These are phyloP conservation scores for Brasenia schreberi DNA, from an alignment of 164 flowering plant species.

Conservation along the genomic window DNA sequence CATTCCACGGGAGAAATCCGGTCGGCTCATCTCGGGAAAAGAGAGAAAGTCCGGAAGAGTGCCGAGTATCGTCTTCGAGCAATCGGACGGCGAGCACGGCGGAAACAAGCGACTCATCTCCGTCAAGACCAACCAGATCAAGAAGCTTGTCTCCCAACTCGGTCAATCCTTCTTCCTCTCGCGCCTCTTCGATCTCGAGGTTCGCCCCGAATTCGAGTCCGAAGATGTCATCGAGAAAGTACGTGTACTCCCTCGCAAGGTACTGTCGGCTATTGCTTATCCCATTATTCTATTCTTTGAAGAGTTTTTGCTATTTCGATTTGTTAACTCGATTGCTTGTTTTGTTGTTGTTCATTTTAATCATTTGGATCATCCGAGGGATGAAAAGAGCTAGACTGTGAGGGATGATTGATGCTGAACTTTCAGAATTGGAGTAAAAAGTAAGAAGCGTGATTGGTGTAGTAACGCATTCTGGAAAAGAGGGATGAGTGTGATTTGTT, in stretches of 20 bases:
- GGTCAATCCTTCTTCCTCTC: slow-evolving; percentile 70
- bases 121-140: slow-evolving; percentile 61
- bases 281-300: not conserved
- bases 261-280: not conserved
- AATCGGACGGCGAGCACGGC: slow-evolving; percentile 81
- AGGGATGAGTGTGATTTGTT: too few species aligned
- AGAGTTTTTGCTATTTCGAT: too few species aligned
- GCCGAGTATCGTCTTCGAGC: slow-evolving; percentile 84
- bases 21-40: slow-evolving; percentile 39
- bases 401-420: too few species aligned
- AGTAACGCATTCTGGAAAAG: too few species aligned
- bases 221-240: slow-evolving; percentile 68
- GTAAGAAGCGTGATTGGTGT: too few species aligned
- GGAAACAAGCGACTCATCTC: slow-evolving; percentile 90
- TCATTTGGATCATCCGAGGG: too few species aligned
- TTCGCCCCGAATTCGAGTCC: slow-evolving; percentile 43
- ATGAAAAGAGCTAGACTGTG: too few species aligned
- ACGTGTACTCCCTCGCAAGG: slow-evolving; percentile 78
- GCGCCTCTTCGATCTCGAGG: slow-evolving; percentile 67
- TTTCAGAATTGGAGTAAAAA: too few species aligned
- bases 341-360: too few species aligned
- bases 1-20: slow-evolving; percentile 47
- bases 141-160: slow-evolving; percentile 50
- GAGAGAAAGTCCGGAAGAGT: slow-evolving; percentile 69
- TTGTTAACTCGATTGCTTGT: too few species aligned